Percentiles rank a stretch among this genome's conserved stretches.
These are phyloP conservation scores for Biscutella laevigata DNA, from an alignment of 441 rosid species.

Conservation along the genomic window DNA sequence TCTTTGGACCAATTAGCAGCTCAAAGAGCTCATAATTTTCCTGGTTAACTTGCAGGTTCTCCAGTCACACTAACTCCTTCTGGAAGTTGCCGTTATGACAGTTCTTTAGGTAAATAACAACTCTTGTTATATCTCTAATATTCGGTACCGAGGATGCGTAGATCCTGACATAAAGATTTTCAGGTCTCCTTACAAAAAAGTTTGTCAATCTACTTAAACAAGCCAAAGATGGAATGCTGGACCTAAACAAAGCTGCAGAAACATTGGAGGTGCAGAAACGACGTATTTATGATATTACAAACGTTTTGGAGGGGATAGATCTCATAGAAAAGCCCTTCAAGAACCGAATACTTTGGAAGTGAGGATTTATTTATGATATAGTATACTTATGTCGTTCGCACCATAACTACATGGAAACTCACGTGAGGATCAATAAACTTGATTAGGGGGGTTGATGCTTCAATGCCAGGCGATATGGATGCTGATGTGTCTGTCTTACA, in stretches of 20 bases:
- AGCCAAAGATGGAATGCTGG: conserved; percentile 80
- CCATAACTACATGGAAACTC: conserved; percentile 23
- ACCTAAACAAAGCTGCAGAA: conserved; percentile 82
- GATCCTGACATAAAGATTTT: conserved; percentile 15
- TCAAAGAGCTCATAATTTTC: conserved; percentile 14
- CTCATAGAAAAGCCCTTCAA: conserved; percentile 90
- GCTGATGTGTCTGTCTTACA: conserved; percentile 49
- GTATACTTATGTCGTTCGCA: conserved; percentile 14
- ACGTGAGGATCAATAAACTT: conserved; percentile 28
- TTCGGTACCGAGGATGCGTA: background rate
- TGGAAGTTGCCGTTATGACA: conserved; percentile 86
- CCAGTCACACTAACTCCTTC: conserved; percentile 64
- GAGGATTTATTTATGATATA: conserved; percentile 28
- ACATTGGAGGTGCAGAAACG: conserved; percentile 90
- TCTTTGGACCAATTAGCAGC: conserved; percentile 1
- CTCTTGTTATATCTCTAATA: background rate
- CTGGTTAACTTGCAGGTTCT: conserved; percentile 49
- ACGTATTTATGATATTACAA: conserved; percentile 93
- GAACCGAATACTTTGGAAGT: conserved; percentile 92
- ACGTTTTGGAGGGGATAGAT: conserved; percentile 96
- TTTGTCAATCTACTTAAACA: conserved; percentile 68
- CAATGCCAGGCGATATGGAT: conserved; percentile 49
- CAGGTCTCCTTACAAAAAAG: conserved; percentile 87
- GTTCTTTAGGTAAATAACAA: conserved; percentile 60
- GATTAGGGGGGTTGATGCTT: conserved; percentile 68